phyloP scores from a whole-genome alignment of 306 rosid genomes.

The Cucumis cinereus region DNA sequence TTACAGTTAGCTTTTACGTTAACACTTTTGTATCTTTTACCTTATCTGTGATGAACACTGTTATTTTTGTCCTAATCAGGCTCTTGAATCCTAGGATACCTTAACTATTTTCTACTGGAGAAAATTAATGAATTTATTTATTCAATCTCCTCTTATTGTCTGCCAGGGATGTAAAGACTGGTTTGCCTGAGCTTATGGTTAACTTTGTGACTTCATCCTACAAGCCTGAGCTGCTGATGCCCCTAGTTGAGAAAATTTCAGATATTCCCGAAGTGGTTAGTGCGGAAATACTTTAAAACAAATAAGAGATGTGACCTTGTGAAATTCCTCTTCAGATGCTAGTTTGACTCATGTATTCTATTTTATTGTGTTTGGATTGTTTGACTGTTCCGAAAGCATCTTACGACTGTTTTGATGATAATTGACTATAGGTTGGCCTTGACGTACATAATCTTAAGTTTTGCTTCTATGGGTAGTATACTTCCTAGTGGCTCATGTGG shows the following conservation, averaged over 20 bases:
- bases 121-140: not conserved
- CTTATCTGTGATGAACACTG: not conserved
- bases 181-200: constrained; percentile 80
- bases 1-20: not conserved
- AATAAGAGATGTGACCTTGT: not conserved
- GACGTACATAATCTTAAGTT: not conserved
- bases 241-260: constrained; percentile 55
- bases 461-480: not conserved
- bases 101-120: not conserved
- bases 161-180: constrained; percentile 52
- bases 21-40: not conserved
- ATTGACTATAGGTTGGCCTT: not conserved
- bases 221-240: constrained; percentile 59
- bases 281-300: not conserved
- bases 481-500: not conserved
- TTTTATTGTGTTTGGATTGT: not conserved
- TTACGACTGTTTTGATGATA: not conserved
- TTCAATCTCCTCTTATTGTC: not conserved
- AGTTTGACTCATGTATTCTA: not conserved
- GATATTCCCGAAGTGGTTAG: constrained; percentile 87
- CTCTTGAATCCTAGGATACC: not conserved
- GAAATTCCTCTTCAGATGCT: not conserved
- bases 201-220: constrained; percentile 89
- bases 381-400: not conserved
- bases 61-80: not conserved